Evolutionary conservation across 148 eudicot species (phyloP), one percentile per base, ranked within the genome.

Genomic region (Rheum nobile): DNA sequence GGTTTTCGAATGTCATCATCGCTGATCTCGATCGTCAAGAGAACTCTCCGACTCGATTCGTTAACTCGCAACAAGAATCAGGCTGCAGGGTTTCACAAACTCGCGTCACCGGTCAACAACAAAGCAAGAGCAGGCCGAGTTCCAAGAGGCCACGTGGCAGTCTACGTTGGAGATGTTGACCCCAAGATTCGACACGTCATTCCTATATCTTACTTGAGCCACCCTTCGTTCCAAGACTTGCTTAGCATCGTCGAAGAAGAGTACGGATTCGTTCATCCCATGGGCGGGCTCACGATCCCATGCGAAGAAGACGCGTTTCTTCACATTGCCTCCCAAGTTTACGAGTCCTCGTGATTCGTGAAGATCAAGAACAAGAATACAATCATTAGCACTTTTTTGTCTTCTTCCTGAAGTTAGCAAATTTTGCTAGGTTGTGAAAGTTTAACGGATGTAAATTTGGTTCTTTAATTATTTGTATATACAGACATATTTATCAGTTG

Each of bases 11-110:
- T 80, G n/a, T 72, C 79, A 44, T 76, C 83, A 24, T 19, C 74
- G 12, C 0, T 43, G 47, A 52, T 80, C 74, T 68, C 77, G 9
- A 82, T 74, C 46, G 73, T 82, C 32, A 79, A 46, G 78, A 78
- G 39, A 52, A 31, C 75, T 42, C 46, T 81, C 67, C 71, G 72
- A 31, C 47, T 39, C 28, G 46, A 76, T 13, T 32, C 73, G 55
- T 26, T n/a, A 4, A 14, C 21, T 37, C 16, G 4, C 67, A 57
- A 57, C 14, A 43, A 43, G 2, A 10, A 43, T 12, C 47, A 43
- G 6, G 14, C 47, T 3, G 8, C n/a, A n/a, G n/a, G n/a, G n/a
- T n/a, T n/a, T n/a, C n/a, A n/a, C n/a, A n/a, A n/a, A n/a, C n/a
- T n/a, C n/a, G n/a, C n/a, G n/a, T n/a, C n/a, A n/a, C n/a, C n/a